A percentile compares a stretch with the other conserved stretches of the same genome.
phyloP scores from a whole-genome alignment of 2,329 filamentous ascomycete species.

The Xylariaceae sp. region DNA sequence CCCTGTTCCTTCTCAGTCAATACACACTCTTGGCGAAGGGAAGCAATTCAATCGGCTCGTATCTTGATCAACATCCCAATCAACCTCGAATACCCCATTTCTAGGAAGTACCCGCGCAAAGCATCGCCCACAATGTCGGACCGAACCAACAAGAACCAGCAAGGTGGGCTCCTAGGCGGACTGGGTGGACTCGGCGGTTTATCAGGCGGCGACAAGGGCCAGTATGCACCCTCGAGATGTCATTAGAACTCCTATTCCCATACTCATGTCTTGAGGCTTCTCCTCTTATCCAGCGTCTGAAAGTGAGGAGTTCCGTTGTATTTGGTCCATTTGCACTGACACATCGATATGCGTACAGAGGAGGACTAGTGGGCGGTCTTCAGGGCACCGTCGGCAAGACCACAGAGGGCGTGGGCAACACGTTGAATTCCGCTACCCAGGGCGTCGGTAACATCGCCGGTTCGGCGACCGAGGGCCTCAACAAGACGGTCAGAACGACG shows the following conservation, averaged over 20 bases:
- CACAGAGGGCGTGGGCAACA: constrained; percentile 30
- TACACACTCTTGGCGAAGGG: too few relatives aligned
- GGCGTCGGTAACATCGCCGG: constrained; percentile 27
- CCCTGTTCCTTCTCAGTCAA: too few relatives aligned
- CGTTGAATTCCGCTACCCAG: constrained; percentile 28
- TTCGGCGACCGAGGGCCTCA: constrained; percentile 29
- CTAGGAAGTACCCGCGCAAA: neutral
- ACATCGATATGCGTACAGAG: constrained; percentile 28
- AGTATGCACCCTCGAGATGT: too few relatives aligned
- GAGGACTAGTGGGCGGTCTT: constrained; percentile 33
- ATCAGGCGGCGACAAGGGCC: neutral
- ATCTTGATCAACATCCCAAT: too few relatives aligned
- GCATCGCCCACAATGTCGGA: constrained; percentile 11
- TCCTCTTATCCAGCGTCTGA: too few relatives aligned
- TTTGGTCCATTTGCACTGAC: too few relatives aligned
- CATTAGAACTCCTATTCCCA: too few relatives aligned
- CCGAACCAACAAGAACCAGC: constrained; percentile 12
- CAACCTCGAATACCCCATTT: too few relatives aligned
- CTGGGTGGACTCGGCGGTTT: constrained; percentile 14
- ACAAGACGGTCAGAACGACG: constrained; percentile 25
- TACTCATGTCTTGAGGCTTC: too few relatives aligned
- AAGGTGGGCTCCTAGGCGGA: constrained; percentile 31
- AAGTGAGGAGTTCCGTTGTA: too few relatives aligned
- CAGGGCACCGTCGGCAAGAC: constrained; percentile 27
- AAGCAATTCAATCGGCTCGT: too few relatives aligned